Base-by-base conservation (phyloP, 148 eudicot species). In the Dysphania ambrosioides region DNA sequence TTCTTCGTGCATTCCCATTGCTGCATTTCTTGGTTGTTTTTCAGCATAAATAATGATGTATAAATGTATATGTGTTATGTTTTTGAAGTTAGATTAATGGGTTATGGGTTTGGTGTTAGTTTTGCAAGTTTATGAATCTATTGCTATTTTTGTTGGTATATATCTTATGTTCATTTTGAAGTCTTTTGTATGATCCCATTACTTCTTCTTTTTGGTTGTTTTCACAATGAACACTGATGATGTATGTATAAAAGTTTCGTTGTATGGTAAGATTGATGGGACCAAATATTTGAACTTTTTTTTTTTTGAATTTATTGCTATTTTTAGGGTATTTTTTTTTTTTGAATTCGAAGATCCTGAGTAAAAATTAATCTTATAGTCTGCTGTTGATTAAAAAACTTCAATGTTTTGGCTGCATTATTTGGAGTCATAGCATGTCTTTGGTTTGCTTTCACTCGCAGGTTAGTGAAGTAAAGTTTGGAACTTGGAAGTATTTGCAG, bases 391-490 rank as follows among this genome's bases (percentile, higher is more conserved):
- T 64, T 64, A n/a, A n/a, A n/a, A n/a, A n/a, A n/a, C n/a, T n/a
- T n/a, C n/a, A n/a, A n/a, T n/a, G n/a, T 47, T 47, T 21, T 15
- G 13, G 5, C 3, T 47, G 21, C 4, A 16, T 47, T 15, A 47
- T 13, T 47, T 47, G 16, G 34, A 59, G 31, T 63, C 32, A 63
- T 19, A 63, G 19, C 40, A 63, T 13, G 32, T 59, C 7, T 11
- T 18, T 64, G n/a, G 36, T 73, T 71, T 56, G 5, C 15, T 67
- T 68, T 18, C 29, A n/a, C 49, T 70, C 47, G 38, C 74, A 79
- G 82, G 34, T 74, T 68, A 65, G 18, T n/a, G 40, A 41, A 66
- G 72, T 57, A 40, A 15, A 9, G 8, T 32, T 59, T 44, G 58
- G 53, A 30, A 62, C 10, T 35, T 29, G 23, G 59, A 38, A 29